phyloP scores from a whole-genome alignment of 1,284 basidiomycete species.

The Sporisorium sorghi region DNA sequence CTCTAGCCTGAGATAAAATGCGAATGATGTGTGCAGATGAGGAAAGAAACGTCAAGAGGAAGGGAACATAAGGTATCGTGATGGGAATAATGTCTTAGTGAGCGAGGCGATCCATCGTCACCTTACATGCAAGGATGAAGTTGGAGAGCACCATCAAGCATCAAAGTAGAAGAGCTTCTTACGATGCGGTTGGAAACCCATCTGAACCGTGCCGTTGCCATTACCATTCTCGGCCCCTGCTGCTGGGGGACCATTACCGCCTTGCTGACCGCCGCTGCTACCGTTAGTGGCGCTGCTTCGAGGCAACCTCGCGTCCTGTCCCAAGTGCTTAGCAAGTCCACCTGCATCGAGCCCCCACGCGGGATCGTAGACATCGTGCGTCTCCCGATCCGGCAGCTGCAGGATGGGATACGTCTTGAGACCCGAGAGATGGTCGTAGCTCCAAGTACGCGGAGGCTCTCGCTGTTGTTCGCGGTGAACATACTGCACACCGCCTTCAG shows the following conservation, averaged over 20 bases:
- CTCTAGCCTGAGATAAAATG: background rate
- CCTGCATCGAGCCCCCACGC: conserved; percentile 52
- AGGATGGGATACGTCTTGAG: conserved; percentile 61
- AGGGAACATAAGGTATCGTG: background rate
- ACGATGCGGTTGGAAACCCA: conserved; percentile 41
- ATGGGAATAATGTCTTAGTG: too few species aligned
- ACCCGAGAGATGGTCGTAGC: conserved; percentile 52
- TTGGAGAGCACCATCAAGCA: conserved; percentile 15
- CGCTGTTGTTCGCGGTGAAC: conserved; percentile 3
- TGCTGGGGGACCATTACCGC: background rate
- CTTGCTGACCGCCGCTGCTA: background rate
- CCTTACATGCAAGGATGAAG: too few species aligned
- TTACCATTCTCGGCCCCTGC: background rate
- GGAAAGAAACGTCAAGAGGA: background rate
- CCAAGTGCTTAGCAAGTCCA: conserved; percentile 38
- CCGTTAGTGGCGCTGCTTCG: conserved; percentile 4
- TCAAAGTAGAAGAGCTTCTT: conserved; percentile 64
- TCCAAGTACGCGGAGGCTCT: conserved; percentile 38
- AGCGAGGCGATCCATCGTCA: too few species aligned
- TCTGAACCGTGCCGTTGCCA: conserved; percentile 10
- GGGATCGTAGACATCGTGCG: conserved; percentile 60
- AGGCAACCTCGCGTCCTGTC: conserved; percentile 5
- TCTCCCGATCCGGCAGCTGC: conserved; percentile 55
- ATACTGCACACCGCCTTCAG: conserved; percentile 5
- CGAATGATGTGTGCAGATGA: conserved; percentile 4